These are phyloP conservation scores for Fusarium poae DNA, from an alignment of 2,329 filamentous ascomycete species.

Conservation along the genomic window DNA sequence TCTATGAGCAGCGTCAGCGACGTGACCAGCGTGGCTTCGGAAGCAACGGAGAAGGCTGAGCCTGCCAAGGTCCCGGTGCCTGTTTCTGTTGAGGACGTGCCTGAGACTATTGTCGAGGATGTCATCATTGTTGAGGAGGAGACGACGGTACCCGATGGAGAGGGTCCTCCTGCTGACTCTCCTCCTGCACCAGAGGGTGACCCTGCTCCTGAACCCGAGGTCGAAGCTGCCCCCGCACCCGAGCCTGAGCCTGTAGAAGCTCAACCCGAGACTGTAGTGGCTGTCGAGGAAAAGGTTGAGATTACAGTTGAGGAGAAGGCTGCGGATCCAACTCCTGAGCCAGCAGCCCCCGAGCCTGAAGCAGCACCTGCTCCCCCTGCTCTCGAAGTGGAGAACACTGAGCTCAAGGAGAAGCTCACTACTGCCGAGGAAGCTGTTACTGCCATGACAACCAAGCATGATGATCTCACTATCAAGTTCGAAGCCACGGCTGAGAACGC, in stretches of 20 bases:
- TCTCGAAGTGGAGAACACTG: constrained; percentile 34
- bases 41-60: constrained; percentile 45
- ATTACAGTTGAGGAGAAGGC: constrained; percentile 3
- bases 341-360: constrained; percentile 17
- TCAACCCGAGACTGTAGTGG: not conserved
- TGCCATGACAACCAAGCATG: constrained; percentile 4
- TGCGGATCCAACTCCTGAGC: constrained; percentile 25
- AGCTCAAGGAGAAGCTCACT: constrained; percentile 40
- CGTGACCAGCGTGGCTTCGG: constrained; percentile 33
- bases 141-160: not conserved
- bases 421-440: constrained; percentile 14
- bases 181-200: not conserved
- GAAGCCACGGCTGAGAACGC: constrained; percentile 28
- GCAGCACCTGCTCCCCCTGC: constrained; percentile 18
- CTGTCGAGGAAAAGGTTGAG: not conserved
- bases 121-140: constrained; percentile 20
- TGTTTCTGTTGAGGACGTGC: constrained; percentile 30
- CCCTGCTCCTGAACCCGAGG: not conserved
- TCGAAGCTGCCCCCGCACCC: not conserved
- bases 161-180: constrained; percentile 9
- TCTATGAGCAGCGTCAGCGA: constrained; percentile 31
- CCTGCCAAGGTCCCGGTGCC: constrained; percentile 27
- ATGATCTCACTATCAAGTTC: constrained; percentile 22
- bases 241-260: no score
- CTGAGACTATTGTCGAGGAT: constrained; percentile 3